Evolutionary conservation across 768 basidiomycete genomes (phyloP), one percentile per base, ranked within the genome.

Genomic region (Macrolepiota fuliginosa): DNA sequence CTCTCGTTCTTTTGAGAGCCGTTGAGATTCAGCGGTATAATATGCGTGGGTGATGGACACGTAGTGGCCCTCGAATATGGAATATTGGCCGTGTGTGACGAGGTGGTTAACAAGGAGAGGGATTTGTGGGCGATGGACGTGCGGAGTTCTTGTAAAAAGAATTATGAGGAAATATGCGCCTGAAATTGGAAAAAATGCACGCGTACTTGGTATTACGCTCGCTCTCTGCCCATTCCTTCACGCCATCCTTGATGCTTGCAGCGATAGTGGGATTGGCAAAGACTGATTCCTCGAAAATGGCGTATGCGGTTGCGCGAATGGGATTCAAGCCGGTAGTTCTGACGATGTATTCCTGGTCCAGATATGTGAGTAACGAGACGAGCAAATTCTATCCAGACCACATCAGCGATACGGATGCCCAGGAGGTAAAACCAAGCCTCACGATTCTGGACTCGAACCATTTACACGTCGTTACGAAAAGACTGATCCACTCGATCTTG

Each of bases 361-460:
- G 72, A 69, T 88, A 89, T 2, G 90, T 83, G 55, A 92, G 72
- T 25, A 92, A 72, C 0, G 87, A 87, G 63, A 81, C 73, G 2
- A 92, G 68, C 19, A 91, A 72, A 3, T 74, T 71, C 89, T 91
- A 64, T 24, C 25, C 37, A 54, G 2, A 13, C 3, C 19, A 13
- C 3, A 17, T 27, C 12, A 36, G 42, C 12, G 11, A 35, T 19
- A 12, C 1, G 19, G 9, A 32, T 36, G 11, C n/a, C 32, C 4
- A 22, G 39, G 7, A 35, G n/a, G 29, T 3, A 6, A 39, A 42
- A 7, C 9, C 3, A 13, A 19, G 52, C 80, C 85, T 72, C 70
- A 90, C 89, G 64, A 91, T 78, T 69, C 83, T 80, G 36, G 71
- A 71, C 64, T 89, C 84, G 47, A 88, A 92, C 86, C 87, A 89